Conservation (phyloP, 2,329 filamentous ascomycete species). For the Trichoderma sp. region DNA sequence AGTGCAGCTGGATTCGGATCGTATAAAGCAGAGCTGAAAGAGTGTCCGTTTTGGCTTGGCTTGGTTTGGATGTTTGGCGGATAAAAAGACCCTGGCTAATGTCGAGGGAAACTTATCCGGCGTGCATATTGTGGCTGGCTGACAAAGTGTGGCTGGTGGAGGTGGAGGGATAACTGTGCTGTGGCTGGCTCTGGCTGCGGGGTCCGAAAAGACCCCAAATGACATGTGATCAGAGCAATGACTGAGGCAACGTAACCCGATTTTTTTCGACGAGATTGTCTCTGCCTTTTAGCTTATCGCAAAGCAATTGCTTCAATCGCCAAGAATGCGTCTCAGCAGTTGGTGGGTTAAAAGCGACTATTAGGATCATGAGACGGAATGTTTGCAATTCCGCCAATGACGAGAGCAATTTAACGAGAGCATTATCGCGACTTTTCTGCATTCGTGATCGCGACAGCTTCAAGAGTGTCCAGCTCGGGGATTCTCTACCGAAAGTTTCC, state of each 20-base stretch:
- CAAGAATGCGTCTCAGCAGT: background rate
- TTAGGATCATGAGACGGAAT: background rate
- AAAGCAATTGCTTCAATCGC: background rate
- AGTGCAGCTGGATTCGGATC: background rate
- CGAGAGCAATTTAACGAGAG: background rate
- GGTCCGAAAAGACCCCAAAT: background rate
- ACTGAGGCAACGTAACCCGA: background rate
- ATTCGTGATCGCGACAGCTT: background rate
- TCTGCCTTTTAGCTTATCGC: conserved; percentile 10
- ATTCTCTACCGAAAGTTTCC: background rate
- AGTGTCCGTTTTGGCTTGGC: background rate
- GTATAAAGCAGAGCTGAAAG: background rate
- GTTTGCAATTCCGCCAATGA: conserved; percentile 9
- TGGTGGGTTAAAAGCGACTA: background rate
- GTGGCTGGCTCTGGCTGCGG: background rate
- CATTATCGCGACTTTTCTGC: background rate
- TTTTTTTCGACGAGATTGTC: background rate
- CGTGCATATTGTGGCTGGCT: background rate
- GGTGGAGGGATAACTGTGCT: too few species aligned
- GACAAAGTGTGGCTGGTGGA: background rate
- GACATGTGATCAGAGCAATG: background rate
- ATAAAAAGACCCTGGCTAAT: background rate
- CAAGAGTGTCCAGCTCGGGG: background rate
- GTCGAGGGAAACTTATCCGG: background rate
- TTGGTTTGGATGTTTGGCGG: background rate